A percentile compares a stretch with the other conserved stretches of the same genome.
Evolutionary conservation across 345 rosid genomes (phyloP).

Genomic region (Turritis glabra): DNA sequence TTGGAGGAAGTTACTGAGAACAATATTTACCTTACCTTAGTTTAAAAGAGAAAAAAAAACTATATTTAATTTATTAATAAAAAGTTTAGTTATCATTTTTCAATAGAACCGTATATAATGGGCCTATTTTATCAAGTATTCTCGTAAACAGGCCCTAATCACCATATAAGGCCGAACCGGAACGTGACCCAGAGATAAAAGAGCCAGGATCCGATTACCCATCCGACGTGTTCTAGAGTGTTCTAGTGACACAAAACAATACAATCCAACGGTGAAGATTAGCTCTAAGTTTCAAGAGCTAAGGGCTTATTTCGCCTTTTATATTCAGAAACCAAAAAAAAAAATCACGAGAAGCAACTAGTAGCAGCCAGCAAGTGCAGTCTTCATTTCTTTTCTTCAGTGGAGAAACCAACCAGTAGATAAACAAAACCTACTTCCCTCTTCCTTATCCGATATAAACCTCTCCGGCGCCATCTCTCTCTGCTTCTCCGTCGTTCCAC

Average conservation of each 20-base stretch:
- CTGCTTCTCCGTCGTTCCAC: not conserved
- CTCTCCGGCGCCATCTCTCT: slow-evolving; percentile 1
- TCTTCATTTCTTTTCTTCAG: not conserved
- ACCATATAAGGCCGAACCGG: not conserved
- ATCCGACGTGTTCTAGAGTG: slow-evolving; percentile 27
- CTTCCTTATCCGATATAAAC: slow-evolving; percentile 7
- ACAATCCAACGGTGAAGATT: slow-evolving; percentile 27
- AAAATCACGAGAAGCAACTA: not conserved
- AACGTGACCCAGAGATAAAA: slow-evolving; percentile 8
- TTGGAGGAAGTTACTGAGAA: not conserved
- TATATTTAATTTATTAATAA: too few species aligned
- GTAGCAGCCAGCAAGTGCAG: slow-evolving; percentile 5
- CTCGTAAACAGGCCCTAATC: not conserved
- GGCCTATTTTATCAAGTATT: slow-evolving; percentile 2
- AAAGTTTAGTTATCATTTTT: too few species aligned
- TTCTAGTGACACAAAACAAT: not conserved
- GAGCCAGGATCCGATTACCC: slow-evolving; percentile 13
- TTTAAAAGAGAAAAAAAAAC: too few species aligned
- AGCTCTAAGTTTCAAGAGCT: slow-evolving; percentile 26
- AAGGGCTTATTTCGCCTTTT: slow-evolving; percentile 6
- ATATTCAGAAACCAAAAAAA: not conserved
- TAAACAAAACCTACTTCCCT: slow-evolving; percentile 8
- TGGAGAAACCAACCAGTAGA: not conserved
- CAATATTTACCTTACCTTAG: too few species aligned
- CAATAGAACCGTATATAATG: not conserved